Percentiles rank a stretch among this genome's conserved stretches.
Evolutionary conservation across 2,329 filamentous ascomycete species (phyloP).

Genomic region (Rutstroemia sp.): DNA sequence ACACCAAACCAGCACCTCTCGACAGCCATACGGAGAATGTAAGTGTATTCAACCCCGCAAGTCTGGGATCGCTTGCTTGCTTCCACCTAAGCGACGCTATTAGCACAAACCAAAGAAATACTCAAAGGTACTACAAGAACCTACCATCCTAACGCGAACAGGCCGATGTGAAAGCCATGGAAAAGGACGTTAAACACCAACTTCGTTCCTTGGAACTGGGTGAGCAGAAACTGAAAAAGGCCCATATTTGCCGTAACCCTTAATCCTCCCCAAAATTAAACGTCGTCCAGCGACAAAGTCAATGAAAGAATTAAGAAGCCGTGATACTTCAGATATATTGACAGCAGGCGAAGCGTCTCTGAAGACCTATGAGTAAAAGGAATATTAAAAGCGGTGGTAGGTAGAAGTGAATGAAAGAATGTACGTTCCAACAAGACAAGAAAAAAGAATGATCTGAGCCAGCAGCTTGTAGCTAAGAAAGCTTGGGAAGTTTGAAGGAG

Average conservation of each 20-base stretch:
- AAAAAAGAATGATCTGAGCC: conserved; percentile 51
- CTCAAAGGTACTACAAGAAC: conserved; percentile 25
- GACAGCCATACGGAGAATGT: conserved; percentile 93
- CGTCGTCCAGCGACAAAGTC: conserved; percentile 50
- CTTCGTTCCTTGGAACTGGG: conserved; percentile 64
- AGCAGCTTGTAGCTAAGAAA: conserved; percentile 35
- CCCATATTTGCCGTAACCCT: conserved; percentile 22
- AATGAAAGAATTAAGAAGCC: not conserved
- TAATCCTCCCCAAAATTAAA: conserved; percentile 28
- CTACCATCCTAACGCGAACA: conserved; percentile 86
- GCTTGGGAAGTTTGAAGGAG: conserved; percentile 32
- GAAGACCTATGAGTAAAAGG: not conserved
- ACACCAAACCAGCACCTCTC: conserved; percentile 79
- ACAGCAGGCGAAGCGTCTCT: not conserved
- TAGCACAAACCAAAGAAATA: not conserved
- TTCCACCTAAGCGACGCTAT: conserved; percentile 56
- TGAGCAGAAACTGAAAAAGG: conserved; percentile 35
- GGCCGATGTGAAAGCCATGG: conserved; percentile 66
- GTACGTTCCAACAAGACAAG: conserved; percentile 22
- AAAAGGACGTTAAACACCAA: conserved; percentile 75
- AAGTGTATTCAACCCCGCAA: conserved; percentile 74
- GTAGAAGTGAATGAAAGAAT: conserved; percentile 28
- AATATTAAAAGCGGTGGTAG: conserved; percentile 24
- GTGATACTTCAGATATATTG: not conserved
- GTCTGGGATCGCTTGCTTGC: conserved; percentile 58